Evolutionary conservation across 176 grass and related monocot genomes (phyloP).

Genomic region (Aegilops longissima): DNA sequence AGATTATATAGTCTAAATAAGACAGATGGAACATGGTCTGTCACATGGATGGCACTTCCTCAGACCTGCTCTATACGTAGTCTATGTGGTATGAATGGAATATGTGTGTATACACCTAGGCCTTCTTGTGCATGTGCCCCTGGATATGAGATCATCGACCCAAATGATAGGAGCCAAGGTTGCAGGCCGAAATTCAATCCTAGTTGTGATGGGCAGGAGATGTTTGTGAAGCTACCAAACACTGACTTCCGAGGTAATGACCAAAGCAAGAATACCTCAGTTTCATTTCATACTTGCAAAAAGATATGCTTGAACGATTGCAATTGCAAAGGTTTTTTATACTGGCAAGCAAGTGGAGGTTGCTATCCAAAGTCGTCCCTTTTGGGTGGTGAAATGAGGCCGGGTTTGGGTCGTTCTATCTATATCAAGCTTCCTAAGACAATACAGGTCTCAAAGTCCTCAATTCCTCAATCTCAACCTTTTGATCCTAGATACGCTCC

Average conservation of each 20-base stretch:
- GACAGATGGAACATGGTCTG: constrained; percentile 24
- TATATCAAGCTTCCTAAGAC: constrained; percentile 33
- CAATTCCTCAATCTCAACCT: constrained; percentile 24
- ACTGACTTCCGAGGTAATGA: constrained; percentile 34
- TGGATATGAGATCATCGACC: constrained; percentile 37
- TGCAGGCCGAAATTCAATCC: constrained; percentile 34
- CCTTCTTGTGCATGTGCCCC: constrained; percentile 47
- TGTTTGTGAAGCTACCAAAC: constrained; percentile 34
- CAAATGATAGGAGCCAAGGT: constrained; percentile 52
- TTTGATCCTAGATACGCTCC: constrained; percentile 24
- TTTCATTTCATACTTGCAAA: constrained; percentile 20
- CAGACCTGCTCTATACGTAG: constrained; percentile 31
- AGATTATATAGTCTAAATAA: constrained; percentile 41
- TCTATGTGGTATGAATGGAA: constrained; percentile 57
- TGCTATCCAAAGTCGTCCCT: constrained; percentile 38
- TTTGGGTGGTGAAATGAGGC: constrained; percentile 1
- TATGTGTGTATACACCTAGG: constrained; percentile 46
- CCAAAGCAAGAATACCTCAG: neutral
- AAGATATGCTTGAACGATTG: constrained; percentile 36
- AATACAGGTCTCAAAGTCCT: constrained; percentile 1
- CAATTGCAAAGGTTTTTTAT: constrained; percentile 31
- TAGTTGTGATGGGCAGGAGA: neutral
- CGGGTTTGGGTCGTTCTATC: constrained; percentile 19
- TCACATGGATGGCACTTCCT: constrained; percentile 60
- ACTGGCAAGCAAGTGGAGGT: constrained; percentile 40